These are phyloP conservation scores for Letharia columbiana DNA, from an alignment of 495 filamentous ascomycete species.

Conservation along the genomic window DNA sequence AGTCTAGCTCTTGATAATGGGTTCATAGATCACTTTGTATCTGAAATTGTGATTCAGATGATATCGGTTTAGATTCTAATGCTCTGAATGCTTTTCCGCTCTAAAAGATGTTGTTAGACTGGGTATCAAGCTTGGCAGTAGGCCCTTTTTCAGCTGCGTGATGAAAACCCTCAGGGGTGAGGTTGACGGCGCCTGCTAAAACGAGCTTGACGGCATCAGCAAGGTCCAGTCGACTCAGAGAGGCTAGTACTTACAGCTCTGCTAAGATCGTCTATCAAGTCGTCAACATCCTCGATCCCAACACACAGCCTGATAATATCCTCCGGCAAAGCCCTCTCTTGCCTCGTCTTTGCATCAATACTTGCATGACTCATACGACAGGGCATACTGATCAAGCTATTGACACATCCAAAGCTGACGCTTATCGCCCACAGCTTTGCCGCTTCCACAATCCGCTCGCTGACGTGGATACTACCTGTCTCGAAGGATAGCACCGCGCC, in stretches of 20 bases:
- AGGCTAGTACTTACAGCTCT: constrained; percentile 61
- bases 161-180: constrained; percentile 69
- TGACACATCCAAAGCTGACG: constrained; percentile 96
- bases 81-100: not conserved
- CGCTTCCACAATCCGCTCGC: constrained; percentile 88
- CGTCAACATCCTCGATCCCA: constrained; percentile 88
- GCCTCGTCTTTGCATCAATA: constrained; percentile 88
- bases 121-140: constrained; percentile 20
- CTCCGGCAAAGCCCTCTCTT: constrained; percentile 86
- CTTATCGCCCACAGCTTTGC: constrained; percentile 89
- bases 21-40: not conserved
- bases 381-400: constrained; percentile 97
- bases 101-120: constrained; percentile 25
- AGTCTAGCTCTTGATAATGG: not conserved
- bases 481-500: constrained; percentile 94
- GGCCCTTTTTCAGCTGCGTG: constrained; percentile 40
- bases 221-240: not conserved
- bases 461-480: constrained; percentile 72
- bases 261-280: constrained; percentile 86
- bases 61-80: not conserved
- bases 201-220: constrained; percentile 54
- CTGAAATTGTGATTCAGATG: not conserved
- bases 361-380: constrained; percentile 99
- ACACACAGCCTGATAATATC: constrained; percentile 93
- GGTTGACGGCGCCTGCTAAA: constrained; percentile 82